Evolutionary conservation across 1,284 basidiomycete species (phyloP), one percentile per base, ranked within the genome.

Genomic region (Inonotus hispidus): DNA sequence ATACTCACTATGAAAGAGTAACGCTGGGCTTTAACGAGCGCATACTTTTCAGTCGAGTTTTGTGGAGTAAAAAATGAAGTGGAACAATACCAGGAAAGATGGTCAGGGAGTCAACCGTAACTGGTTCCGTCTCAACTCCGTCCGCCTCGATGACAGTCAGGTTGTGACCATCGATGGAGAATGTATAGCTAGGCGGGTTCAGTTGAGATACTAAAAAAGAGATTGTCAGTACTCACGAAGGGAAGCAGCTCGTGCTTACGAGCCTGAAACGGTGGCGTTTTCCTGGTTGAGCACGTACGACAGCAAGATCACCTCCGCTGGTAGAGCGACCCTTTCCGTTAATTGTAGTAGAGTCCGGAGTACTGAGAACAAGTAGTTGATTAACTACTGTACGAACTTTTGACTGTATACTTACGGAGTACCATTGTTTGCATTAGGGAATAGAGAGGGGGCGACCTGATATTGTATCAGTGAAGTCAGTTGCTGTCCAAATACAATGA

Each of bases 81-180:
- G 13, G 21, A 16, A 23, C 23, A 32, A 21, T 39, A 57, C 66
- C 73, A 10, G 77, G 71, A 53, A 75, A 72, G 53, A 75, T 71
- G 39, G 69, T 66, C 46, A 73, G 62, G 3, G 62, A 64, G 62
- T 75, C 70, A 32, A 75, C 75, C 3, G 29, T 35, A 50, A 70
- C 63, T 1, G 75, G 71, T 50, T 74, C 49, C 10, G 73, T 68
- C 63, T 69, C 70, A 43, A 70, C 64, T 10, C 71, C 71, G 43
- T 76, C 74, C 19, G 65, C 71, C 61, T 75, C 74, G 56, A 76
- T 76, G 60, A 76, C 61, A 14, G 71, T 75, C 66, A 75, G 59
- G 54, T 68, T 71, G 65, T 77, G 75, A 7, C 67, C 68, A 52
- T 75, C 72, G 55, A 77, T 74, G 21, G 69, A 66, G 68, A 77